Conservation (phyloP, 805 yeast species). For the Monosporozyma aerobia region DNA sequence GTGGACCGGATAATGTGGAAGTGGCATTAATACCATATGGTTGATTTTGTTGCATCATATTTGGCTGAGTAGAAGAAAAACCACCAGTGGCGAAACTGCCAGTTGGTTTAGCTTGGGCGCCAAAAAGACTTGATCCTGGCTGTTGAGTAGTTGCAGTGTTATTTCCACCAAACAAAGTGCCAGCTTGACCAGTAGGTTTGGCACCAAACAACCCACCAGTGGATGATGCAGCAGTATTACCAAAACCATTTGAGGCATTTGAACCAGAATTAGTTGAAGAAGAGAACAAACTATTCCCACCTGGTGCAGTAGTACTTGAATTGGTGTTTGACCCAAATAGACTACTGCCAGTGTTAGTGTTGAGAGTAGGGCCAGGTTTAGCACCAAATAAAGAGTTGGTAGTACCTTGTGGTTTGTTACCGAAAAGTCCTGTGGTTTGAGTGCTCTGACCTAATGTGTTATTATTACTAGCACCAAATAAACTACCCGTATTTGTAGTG, state of each 20-base stretch:
- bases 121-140: slow-evolving; percentile 30
- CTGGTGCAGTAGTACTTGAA: slow-evolving; percentile 1
- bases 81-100: slow-evolving; percentile 32
- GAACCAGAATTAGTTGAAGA: slow-evolving; percentile 1
- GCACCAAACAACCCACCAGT: slow-evolving; percentile 15
- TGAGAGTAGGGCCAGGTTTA: slow-evolving; percentile 2
- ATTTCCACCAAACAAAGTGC: slow-evolving; percentile 8
- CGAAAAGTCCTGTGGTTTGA: slow-evolving; percentile 9
- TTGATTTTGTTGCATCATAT: slow-evolving; percentile 5
- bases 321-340: slow-evolving; percentile 13
- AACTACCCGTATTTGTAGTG: slow-evolving; percentile 13
- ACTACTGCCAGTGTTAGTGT: slow-evolving; percentile 7
- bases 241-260: slow-evolving; percentile 33
- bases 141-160: neutral
- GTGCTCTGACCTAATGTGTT: slow-evolving; percentile 11
- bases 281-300: slow-evolving; percentile 4
- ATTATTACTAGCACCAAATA: slow-evolving; percentile 14
- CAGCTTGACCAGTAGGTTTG: slow-evolving; percentile 2
- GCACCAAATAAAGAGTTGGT: slow-evolving; percentile 14
- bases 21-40: slow-evolving; percentile 4
- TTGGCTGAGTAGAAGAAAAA: slow-evolving; percentile 30
- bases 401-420: slow-evolving; percentile 2
- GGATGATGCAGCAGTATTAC: neutral
- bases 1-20: slow-evolving; percentile 17
- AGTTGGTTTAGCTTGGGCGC: slow-evolving; percentile 18